phyloP scores from a whole-genome alignment of 2,329 filamentous ascomycete genomes.

The Phaeophleospora eucalypticola region DNA sequence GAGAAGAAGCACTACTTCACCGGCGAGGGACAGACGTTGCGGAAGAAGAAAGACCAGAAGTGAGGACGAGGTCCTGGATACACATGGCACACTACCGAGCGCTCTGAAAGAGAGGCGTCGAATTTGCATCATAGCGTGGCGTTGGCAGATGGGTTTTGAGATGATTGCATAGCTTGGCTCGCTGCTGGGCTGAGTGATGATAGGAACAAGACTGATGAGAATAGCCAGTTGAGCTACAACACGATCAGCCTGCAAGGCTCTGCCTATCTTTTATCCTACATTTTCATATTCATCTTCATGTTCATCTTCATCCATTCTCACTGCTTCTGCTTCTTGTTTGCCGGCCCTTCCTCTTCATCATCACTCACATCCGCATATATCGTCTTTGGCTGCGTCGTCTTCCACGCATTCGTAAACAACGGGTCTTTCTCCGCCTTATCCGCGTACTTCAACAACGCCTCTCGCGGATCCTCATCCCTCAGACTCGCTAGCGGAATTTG shows the following conservation, averaged over 20 bases:
- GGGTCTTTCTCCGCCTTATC: slow-evolving; percentile 90
- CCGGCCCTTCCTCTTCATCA: slow-evolving; percentile 70
- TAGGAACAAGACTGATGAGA: background rate
- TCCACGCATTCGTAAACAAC: slow-evolving; percentile 91
- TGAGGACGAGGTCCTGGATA: background rate
- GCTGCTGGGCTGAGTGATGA: background rate
- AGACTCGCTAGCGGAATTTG: slow-evolving; percentile 87
- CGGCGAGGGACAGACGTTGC: slow-evolving; percentile 77
- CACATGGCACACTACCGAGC: background rate
- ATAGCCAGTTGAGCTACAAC: too few species aligned
- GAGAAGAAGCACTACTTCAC: slow-evolving; percentile 57
- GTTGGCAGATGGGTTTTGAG: slow-evolving; percentile 2
- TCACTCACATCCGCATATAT: slow-evolving; percentile 89
- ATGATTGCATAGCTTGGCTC: background rate
- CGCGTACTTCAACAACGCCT: slow-evolving; percentile 91
- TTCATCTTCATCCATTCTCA: too few species aligned
- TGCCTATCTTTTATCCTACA: too few species aligned
- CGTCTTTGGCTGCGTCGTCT: slow-evolving; percentile 83
- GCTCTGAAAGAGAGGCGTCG: too few species aligned
- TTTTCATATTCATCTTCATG: too few species aligned
- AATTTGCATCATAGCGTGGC: slow-evolving; percentile 4
- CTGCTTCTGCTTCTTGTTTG: slow-evolving; percentile 51
- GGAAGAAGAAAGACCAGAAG: slow-evolving; percentile 62
- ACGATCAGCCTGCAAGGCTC: too few species aligned
- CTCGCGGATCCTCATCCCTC: slow-evolving; percentile 92